Conservation (phyloP, 2,329 filamentous ascomycete species). For the Clarireedia homoeocarpa region DNA sequence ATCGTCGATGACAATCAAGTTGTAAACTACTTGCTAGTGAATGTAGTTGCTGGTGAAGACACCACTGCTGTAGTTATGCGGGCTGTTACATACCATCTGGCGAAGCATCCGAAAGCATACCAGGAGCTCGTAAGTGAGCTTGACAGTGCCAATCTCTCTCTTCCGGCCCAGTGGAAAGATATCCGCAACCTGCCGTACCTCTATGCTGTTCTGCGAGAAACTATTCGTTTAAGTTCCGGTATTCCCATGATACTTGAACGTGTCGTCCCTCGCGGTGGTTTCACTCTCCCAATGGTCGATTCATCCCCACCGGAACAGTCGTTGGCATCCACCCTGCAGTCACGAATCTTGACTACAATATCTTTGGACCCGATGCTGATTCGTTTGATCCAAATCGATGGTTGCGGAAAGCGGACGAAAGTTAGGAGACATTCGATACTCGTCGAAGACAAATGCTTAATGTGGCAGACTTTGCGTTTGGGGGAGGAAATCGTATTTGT, state of each 20-base stretch:
- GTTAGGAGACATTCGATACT: not conserved
- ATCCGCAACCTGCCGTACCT: not conserved
- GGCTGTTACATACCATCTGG: not conserved
- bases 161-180: not conserved
- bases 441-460: not conserved
- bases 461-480: not conserved
- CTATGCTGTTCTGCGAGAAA: not conserved
- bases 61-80: not conserved
- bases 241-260: not conserved
- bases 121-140: not conserved
- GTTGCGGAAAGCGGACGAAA: conserved; percentile 16
- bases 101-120: not conserved
- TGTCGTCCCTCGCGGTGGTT: conserved; percentile 3
- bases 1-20: not conserved
- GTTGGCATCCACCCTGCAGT: conserved; percentile 37
- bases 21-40: not conserved
- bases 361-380: conserved; percentile 53
- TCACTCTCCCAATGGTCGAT: conserved; percentile 10
- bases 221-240: not conserved
- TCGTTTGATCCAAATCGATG: conserved; percentile 54
- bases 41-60: not conserved
- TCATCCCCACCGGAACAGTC: conserved; percentile 45
- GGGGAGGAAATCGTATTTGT: not conserved
- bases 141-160: not conserved
- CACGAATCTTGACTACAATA: conserved; percentile 41